Evolutionary conservation across 2,329 filamentous ascomycete species (phyloP).

Genomic region (Ceratocystiopsis sp.): DNA sequence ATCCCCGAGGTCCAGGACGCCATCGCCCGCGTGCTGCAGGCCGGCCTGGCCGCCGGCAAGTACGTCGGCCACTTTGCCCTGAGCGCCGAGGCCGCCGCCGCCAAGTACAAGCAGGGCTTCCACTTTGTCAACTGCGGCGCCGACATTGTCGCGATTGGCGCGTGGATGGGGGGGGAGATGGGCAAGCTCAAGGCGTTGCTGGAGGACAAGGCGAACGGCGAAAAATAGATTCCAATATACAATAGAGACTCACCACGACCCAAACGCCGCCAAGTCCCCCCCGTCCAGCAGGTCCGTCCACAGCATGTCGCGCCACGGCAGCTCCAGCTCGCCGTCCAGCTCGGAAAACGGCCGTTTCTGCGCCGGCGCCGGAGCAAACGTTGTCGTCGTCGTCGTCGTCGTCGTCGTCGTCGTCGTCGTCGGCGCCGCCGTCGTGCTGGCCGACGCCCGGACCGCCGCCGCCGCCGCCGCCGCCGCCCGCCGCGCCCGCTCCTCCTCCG

Average conservation of each 20-base stretch:
- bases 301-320: conserved; percentile 1
- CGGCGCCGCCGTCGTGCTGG: no score
- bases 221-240: no score
- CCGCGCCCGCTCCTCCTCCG: neutral
- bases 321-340: neutral
- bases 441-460: no score
- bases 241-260: no score
- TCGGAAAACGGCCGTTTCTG: conserved; percentile 1
- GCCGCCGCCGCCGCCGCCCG: neutral
- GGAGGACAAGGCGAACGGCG: no score
- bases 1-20: conserved; percentile 17
- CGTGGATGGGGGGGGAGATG: conserved; percentile 20
- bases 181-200: conserved; percentile 6
- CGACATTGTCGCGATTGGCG: conserved; percentile 19
- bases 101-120: conserved; percentile 15
- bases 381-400: no score
- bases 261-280: neutral
- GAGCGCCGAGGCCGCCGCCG: conserved; percentile 15
- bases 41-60: conserved; percentile 16
- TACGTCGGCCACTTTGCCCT: conserved; percentile 19
- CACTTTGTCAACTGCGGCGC: conserved; percentile 21
- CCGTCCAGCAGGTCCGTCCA: conserved; percentile 1
- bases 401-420: no score
- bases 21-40: conserved; percentile 12
- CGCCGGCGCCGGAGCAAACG: neutral